These are phyloP conservation scores for Fusarium nanum DNA, from an alignment of 2,329 filamentous ascomycete species.

Conservation along the genomic window DNA sequence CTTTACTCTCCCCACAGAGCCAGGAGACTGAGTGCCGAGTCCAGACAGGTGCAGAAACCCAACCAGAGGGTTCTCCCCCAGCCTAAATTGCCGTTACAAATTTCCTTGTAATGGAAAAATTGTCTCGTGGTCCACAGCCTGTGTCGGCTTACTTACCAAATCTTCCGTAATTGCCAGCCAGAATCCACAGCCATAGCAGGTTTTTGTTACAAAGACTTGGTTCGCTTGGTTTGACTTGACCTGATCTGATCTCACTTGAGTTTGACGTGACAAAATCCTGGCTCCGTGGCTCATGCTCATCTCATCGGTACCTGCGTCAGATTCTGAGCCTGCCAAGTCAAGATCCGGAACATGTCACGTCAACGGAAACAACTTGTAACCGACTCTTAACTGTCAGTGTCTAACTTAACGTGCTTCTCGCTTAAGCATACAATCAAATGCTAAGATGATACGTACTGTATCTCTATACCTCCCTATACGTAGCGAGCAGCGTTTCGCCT, in stretches of 20 bases:
- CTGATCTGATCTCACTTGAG: background rate
- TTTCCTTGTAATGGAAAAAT: conserved; percentile 1
- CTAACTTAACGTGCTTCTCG: conserved; percentile 17
- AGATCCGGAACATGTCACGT: conserved; percentile 25
- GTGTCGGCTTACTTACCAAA: conserved; percentile 15
- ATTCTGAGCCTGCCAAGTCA: conserved; percentile 11
- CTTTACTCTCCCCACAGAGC: conserved; percentile 8
- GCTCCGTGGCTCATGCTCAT: background rate
- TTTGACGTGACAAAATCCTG: background rate
- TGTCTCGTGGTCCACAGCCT: conserved; percentile 10
- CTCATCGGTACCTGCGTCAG: conserved; percentile 36
- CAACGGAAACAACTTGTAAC: conserved; percentile 27
- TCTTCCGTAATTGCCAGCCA: conserved; percentile 9
- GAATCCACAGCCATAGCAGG: background rate
- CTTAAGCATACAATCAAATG: conserved; percentile 14
- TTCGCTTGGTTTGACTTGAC: background rate
- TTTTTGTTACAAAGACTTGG: conserved; percentile 7
- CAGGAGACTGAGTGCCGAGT: background rate
- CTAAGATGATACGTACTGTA: background rate
- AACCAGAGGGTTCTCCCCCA: background rate
- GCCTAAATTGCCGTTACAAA: conserved; percentile 8
- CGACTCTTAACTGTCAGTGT: conserved; percentile 2
- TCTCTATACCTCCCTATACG: background rate
- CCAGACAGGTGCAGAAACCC: conserved; percentile 3
- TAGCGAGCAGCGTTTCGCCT: conserved; percentile 14